Percentiles rank a stretch among this genome's conserved stretches.
These are phyloP conservation scores for Ogataea pilisensis DNA, from an alignment of 805 yeast species.

Conservation along the genomic window DNA sequence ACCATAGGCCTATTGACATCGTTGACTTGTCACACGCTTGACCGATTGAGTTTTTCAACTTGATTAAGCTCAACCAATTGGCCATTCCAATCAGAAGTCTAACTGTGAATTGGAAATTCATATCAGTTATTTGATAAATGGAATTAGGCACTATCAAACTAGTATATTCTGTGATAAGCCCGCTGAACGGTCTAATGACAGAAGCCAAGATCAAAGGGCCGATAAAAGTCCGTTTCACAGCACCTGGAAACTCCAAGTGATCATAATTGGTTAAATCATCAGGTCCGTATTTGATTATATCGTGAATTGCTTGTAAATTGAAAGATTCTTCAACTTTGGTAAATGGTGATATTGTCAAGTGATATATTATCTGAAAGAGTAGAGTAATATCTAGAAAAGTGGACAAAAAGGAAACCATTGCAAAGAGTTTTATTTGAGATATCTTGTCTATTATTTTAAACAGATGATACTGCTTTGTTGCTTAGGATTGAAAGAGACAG, in stretches of 20 bases:
- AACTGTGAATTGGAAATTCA: constrained; percentile 48
- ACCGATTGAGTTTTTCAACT: constrained; percentile 41
- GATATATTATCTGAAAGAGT: constrained; percentile 43
- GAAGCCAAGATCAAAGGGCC: constrained; percentile 59
- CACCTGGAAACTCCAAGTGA: constrained; percentile 80
- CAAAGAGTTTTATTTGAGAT: neutral
- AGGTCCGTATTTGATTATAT: constrained; percentile 62
- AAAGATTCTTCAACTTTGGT: constrained; percentile 95
- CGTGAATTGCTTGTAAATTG: constrained; percentile 85
- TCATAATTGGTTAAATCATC: constrained; percentile 51
- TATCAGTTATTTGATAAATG: constrained; percentile 32
- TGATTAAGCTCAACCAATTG: constrained; percentile 52
- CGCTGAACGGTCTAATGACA: constrained; percentile 37
- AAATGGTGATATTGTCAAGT: constrained; percentile 62
- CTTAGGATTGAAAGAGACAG: too few species aligned
- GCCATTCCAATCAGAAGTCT: constrained; percentile 60
- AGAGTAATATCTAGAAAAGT: constrained; percentile 29
- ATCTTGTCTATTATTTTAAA: too few species aligned
- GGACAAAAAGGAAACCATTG: neutral
- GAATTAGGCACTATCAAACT: neutral
- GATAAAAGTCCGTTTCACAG: constrained; percentile 79
- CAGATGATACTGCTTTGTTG: too few species aligned
- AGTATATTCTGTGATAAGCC: constrained; percentile 1
- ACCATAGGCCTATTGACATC: constrained; percentile 48
- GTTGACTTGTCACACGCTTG: constrained; percentile 21